A percentile compares a stretch with the other conserved stretches of the same genome.
Evolutionary conservation across 139 green algal species (phyloP).

Genomic region (Picocystis salinarum): DNA sequence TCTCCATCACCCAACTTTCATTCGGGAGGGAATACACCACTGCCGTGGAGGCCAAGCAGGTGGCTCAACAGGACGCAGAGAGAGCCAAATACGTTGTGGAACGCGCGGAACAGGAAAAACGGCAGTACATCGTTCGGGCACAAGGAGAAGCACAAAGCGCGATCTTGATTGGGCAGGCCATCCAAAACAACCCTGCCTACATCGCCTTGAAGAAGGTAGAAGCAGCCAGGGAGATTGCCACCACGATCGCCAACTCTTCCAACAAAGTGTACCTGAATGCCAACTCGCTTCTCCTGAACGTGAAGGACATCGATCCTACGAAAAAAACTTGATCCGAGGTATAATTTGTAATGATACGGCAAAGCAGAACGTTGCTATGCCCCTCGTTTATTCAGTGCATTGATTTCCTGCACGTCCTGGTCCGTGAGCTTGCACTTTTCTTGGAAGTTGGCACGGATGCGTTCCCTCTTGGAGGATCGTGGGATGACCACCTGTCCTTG

Average conservation of each 20-base stretch:
- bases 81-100: constrained; percentile 79
- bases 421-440: constrained; percentile 25
- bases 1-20: constrained; percentile 95
- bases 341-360: no score
- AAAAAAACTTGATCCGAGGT: no score
- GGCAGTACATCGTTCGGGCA: constrained; percentile 71
- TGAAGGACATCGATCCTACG: constrained; percentile 26
- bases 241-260: constrained; percentile 47
- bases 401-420: constrained; percentile 26
- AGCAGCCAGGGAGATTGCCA: constrained; percentile 53
- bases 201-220: constrained; percentile 84
- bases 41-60: constrained; percentile 94
- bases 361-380: no score
- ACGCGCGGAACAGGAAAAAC: constrained; percentile 92
- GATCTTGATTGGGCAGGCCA: constrained; percentile 70
- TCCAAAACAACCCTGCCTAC: constrained; percentile 75
- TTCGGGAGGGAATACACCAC: constrained; percentile 90
- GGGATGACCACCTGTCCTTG: constrained; percentile 28
- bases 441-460: constrained; percentile 26
- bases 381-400: constrained; percentile 25
- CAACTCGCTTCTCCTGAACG: constrained; percentile 80
- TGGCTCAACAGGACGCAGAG: constrained; percentile 96
- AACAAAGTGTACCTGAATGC: constrained; percentile 86
- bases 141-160: constrained; percentile 82
- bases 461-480: constrained; percentile 16